phyloP scores from a whole-genome alignment of 2,329 filamentous ascomycete genomes.

The Neocucurbitaria cava region DNA sequence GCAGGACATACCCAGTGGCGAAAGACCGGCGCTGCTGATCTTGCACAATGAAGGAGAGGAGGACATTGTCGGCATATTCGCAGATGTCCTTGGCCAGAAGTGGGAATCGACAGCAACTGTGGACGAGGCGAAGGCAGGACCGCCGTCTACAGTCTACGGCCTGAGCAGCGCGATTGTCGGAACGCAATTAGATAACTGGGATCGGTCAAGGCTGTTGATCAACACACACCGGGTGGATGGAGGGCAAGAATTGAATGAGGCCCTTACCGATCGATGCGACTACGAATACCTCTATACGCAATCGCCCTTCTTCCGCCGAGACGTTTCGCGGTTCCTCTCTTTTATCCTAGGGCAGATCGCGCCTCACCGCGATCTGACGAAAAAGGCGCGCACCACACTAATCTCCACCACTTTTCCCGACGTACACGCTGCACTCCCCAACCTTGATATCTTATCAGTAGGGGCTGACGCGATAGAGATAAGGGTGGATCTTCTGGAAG shows the following conservation, averaged over 20 bases:
- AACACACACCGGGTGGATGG: constrained; percentile 78
- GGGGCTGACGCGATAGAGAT: constrained; percentile 87
- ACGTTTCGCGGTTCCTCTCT: constrained; percentile 79
- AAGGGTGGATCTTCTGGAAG: constrained; percentile 80
- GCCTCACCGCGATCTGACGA: constrained; percentile 77
- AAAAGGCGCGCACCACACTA: constrained; percentile 80
- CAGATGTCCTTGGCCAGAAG: constrained; percentile 79
- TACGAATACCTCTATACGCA: constrained; percentile 87
- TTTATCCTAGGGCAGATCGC: constrained; percentile 81
- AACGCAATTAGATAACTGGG: constrained; percentile 64
- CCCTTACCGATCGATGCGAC: constrained; percentile 73
- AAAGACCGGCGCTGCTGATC: constrained; percentile 56
- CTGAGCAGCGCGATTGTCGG: constrained; percentile 65
- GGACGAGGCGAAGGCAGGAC: constrained; percentile 60
- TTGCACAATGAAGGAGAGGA: constrained; percentile 76
- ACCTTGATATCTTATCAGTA: constrained; percentile 85
- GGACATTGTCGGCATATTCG: constrained; percentile 75
- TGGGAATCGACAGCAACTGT: constrained; percentile 66
- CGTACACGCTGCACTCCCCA: constrained; percentile 80
- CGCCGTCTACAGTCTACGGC: constrained; percentile 72
- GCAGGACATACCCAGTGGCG: constrained; percentile 40
- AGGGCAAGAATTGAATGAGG: constrained; percentile 65
- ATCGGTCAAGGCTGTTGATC: constrained; percentile 69
- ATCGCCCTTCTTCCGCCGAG: constrained; percentile 73
- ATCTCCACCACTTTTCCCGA: constrained; percentile 91